Evolutionary conservation across 2,329 filamentous ascomycete species (phyloP).

Genomic region (Akanthomyces muscarius): DNA sequence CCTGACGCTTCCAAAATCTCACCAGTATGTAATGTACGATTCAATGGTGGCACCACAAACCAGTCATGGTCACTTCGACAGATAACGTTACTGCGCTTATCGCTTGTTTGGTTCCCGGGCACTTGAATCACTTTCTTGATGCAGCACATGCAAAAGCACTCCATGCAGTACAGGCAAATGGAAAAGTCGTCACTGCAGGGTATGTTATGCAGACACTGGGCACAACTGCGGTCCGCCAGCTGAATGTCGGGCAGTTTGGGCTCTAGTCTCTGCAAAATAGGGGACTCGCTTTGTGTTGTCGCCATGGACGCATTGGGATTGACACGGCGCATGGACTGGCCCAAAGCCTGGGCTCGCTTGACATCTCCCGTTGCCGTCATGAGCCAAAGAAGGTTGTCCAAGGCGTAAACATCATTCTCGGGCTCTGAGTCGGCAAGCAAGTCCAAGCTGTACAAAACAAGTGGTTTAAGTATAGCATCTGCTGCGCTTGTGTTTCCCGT

Average conservation of each 20-base stretch:
- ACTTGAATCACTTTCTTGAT: constrained; percentile 28
- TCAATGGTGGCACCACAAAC: constrained; percentile 36
- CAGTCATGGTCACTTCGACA: constrained; percentile 37
- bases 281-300: constrained; percentile 28
- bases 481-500: constrained; percentile 27
- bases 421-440: constrained; percentile 39
- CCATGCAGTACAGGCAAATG: constrained; percentile 37
- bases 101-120: constrained; percentile 29
- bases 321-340: constrained; percentile 37
- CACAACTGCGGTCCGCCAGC: constrained; percentile 32
- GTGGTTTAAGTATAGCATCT: constrained; percentile 27
- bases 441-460: constrained; percentile 36
- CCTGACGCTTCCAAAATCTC: constrained; percentile 35
- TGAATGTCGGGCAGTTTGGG: constrained; percentile 37
- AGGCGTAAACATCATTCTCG: constrained; percentile 38
- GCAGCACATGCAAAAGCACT: constrained; percentile 36
- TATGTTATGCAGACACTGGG: constrained; percentile 36
- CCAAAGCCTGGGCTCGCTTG: constrained; percentile 34
- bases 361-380: constrained; percentile 37
- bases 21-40: constrained; percentile 33
- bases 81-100: constrained; percentile 28
- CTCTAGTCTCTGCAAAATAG: constrained; percentile 27
- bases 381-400: constrained; percentile 38
- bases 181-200: constrained; percentile 29
- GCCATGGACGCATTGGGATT: constrained; percentile 27